These are phyloP conservation scores for Salix brachista DNA, from an alignment of 345 rosid species.

Conservation along the genomic window DNA sequence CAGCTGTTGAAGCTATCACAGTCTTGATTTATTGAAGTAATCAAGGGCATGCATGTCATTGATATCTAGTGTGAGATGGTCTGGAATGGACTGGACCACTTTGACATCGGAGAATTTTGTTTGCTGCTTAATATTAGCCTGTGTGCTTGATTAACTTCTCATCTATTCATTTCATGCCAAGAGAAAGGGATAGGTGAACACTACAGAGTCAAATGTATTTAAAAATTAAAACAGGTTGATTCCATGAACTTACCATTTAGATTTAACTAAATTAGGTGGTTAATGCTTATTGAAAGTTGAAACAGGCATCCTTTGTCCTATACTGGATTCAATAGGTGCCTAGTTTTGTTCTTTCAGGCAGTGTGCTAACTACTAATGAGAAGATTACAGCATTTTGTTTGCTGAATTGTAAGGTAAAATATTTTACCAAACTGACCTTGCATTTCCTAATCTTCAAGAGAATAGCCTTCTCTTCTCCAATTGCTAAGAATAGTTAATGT, in stretches of 20 bases:
- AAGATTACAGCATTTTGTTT: not conserved
- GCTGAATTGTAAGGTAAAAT: no score
- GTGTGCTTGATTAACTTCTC: not conserved
- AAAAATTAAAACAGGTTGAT: not conserved
- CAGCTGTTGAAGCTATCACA: not conserved
- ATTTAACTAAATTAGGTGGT: not conserved
- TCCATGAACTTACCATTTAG: not conserved
- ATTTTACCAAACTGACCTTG: no score
- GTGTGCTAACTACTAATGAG: no score
- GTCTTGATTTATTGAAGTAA: not conserved
- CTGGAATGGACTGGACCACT: not conserved
- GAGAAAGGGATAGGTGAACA: not conserved
- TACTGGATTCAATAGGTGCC: not conserved
- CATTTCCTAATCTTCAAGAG: not conserved
- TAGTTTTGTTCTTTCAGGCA: not conserved
- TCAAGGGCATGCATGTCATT: not conserved
- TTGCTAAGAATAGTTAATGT: not conserved
- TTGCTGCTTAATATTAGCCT: not conserved
- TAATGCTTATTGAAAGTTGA: not conserved
- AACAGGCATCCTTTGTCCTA: not conserved
- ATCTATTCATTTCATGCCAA: not conserved
- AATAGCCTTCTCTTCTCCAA: not conserved
- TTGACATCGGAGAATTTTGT: not conserved
- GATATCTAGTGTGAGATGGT: not conserved
- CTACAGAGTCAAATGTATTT: not conserved